Conservation (phyloP, 345 rosid genomes). For the Moringa oleifera region DNA sequence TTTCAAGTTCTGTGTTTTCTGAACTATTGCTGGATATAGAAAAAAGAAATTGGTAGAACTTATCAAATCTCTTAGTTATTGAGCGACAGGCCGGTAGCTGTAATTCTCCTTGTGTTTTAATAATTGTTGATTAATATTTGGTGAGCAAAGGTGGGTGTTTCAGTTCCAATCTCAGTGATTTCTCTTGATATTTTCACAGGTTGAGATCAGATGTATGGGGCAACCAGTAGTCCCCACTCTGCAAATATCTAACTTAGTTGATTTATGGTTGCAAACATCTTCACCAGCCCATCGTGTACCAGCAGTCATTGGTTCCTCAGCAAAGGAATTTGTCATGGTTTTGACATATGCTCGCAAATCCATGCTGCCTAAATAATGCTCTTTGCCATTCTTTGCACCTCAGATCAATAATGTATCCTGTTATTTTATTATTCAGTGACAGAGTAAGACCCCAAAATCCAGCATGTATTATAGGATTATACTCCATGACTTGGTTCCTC, state of each 20-base stretch:
- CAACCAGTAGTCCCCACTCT: slow-evolving; percentile 54
- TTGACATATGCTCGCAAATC: slow-evolving; percentile 58
- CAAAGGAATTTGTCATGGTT: slow-evolving; percentile 77
- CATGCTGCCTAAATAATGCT: slow-evolving; percentile 13
- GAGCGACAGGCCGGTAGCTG: no score
- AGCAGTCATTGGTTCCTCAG: slow-evolving; percentile 64
- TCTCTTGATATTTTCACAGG: slow-evolving; percentile 28
- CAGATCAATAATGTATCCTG: slow-evolving; percentile 5
- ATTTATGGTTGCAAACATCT: slow-evolving; percentile 58
- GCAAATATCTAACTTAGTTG: slow-evolving; percentile 51
- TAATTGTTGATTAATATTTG: no score
- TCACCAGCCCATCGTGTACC: slow-evolving; percentile 42
- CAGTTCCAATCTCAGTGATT: not conserved
- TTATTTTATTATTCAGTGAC: not conserved
- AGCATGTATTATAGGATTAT: slow-evolving; percentile 13
- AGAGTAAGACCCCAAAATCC: not conserved
- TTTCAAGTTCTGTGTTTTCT: no score
- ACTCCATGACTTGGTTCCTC: slow-evolving; percentile 1
- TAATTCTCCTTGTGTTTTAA: no score
- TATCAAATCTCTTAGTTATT: no score
- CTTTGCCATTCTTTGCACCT: slow-evolving; percentile 3
- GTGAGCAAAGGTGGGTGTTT: not conserved
- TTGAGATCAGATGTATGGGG: slow-evolving; percentile 81
- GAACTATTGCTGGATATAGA: no score
- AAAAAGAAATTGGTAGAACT: no score